These are phyloP conservation scores for Cruciata laevipes DNA, from an alignment of 257 asterid species.

Conservation along the genomic window DNA sequence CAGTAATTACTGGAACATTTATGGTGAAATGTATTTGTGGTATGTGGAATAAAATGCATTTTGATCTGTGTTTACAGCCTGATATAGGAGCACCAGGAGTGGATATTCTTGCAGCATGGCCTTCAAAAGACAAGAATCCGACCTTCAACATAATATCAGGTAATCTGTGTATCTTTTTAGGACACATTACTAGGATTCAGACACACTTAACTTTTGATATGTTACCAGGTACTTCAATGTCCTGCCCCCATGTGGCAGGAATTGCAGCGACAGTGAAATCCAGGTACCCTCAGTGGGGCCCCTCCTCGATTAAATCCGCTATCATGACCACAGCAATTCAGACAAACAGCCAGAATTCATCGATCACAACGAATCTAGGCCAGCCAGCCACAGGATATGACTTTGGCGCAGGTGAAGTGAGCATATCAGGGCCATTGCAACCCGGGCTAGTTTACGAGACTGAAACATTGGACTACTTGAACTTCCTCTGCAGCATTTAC, in stretches of 20 bases:
- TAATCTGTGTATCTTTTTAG: not conserved
- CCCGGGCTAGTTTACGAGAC: slow-evolving; percentile 90
- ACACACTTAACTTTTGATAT: not conserved
- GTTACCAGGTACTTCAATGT: slow-evolving; percentile 29
- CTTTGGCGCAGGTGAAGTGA: slow-evolving; percentile 74
- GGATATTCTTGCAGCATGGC: slow-evolving; percentile 71
- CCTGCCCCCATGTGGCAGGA: slow-evolving; percentile 44
- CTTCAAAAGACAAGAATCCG: slow-evolving; percentile 34
- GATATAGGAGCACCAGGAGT: slow-evolving; percentile 83
- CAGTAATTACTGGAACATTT: too few species aligned
- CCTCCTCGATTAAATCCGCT: slow-evolving; percentile 69
- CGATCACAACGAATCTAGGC: slow-evolving; percentile 48
- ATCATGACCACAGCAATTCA: slow-evolving; percentile 77
- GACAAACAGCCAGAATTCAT: slow-evolving; percentile 42
- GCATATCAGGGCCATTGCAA: slow-evolving; percentile 40
- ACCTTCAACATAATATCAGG: slow-evolving; percentile 55
- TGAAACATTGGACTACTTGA: slow-evolving; percentile 37
- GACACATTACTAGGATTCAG: too few species aligned
- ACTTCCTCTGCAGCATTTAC: slow-evolving; percentile 49
- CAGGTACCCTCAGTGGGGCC: slow-evolving; percentile 29
- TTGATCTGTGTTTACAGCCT: slow-evolving; percentile 38
- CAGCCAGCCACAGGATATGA: slow-evolving; percentile 57
- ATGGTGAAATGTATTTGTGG: not conserved
- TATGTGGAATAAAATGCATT: not conserved
- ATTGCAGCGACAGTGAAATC: slow-evolving; percentile 5